Percentiles rank a stretch among this genome's conserved stretches.
Conservation (phyloP, 805 yeast genomes). For the Kluyveromyces lactis region DNA sequence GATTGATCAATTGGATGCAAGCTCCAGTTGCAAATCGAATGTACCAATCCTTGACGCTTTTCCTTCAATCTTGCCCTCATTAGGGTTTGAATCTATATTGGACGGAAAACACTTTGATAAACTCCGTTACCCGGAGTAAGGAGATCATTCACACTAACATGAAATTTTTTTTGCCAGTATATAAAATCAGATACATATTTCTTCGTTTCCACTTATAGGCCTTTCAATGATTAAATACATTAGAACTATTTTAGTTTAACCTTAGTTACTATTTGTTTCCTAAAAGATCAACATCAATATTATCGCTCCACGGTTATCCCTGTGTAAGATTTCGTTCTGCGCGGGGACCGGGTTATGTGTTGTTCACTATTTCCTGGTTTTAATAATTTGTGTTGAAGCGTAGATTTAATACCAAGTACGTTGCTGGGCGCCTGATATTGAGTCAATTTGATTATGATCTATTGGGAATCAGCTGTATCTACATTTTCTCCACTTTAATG, state of each 20-base stretch:
- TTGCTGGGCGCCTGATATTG: slow-evolving; percentile 38
- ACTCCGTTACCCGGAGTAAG: too few relatives aligned
- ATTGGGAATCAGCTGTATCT: slow-evolving; percentile 36
- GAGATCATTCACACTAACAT: too few relatives aligned
- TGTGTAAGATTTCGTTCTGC: slow-evolving; percentile 1
- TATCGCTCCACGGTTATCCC: slow-evolving; percentile 1
- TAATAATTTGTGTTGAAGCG: slow-evolving; percentile 16
- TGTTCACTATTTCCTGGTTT: slow-evolving; percentile 6
- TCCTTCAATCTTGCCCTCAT: too few relatives aligned
- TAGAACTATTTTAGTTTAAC: too few relatives aligned
- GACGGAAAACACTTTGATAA: too few relatives aligned
- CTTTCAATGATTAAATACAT: too few relatives aligned
- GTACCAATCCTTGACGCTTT: not conserved
- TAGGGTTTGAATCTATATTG: too few relatives aligned
- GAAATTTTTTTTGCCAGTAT: too few relatives aligned
- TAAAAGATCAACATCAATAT: slow-evolving; percentile 21
- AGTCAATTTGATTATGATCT: slow-evolving; percentile 23
- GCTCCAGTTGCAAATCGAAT: not conserved
- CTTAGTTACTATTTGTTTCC: not conserved
- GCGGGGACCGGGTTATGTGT: not conserved
- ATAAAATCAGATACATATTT: too few relatives aligned
- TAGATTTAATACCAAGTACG: slow-evolving; percentile 26
- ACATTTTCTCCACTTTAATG: too few relatives aligned
- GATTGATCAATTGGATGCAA: not conserved
- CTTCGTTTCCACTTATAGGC: too few relatives aligned